Percentiles rank a stretch among this genome's conserved stretches.
phyloP scores from a whole-genome alignment of 768 basidiomycete species.

The Auricularia auricula-judae region DNA sequence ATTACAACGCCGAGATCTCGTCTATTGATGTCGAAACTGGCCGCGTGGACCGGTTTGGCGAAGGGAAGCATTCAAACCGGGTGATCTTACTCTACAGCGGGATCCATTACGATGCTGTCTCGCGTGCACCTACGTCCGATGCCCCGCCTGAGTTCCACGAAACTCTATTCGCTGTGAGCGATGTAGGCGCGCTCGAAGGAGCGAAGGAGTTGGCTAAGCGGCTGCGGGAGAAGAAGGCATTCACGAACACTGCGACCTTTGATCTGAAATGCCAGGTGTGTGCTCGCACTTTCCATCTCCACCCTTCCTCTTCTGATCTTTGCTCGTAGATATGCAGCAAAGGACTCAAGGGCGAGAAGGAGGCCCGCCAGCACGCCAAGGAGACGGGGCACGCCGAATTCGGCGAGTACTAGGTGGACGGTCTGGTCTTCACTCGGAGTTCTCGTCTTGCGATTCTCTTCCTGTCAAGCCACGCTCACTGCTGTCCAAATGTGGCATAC shows the following conservation, averaged over 20 bases:
- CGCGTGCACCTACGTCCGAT: slow-evolving; percentile 63
- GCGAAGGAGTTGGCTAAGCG: slow-evolving; percentile 61
- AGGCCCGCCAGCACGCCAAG: slow-evolving; percentile 77
- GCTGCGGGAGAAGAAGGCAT: slow-evolving; percentile 69
- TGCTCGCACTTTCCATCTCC: slow-evolving; percentile 12
- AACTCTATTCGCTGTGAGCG: slow-evolving; percentile 60
- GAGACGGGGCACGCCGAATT: slow-evolving; percentile 79
- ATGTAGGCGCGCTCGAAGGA: slow-evolving; percentile 40
- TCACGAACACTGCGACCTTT: slow-evolving; percentile 86
- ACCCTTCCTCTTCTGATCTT: not conserved
- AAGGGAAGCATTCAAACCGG: slow-evolving; percentile 29
- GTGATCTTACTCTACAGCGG: slow-evolving; percentile 87
- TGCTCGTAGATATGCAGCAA: slow-evolving; percentile 58
- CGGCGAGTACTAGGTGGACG: slow-evolving; percentile 52
- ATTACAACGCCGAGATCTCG: slow-evolving; percentile 78
- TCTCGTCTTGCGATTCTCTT: too few species aligned
- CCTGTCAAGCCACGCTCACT: too few species aligned
- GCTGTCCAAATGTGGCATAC: too few species aligned
- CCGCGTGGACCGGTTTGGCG: slow-evolving; percentile 70
- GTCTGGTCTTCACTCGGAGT: too few species aligned
- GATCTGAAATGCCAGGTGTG: slow-evolving; percentile 76
- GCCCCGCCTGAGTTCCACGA: slow-evolving; percentile 86
- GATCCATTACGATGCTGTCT: slow-evolving; percentile 91
- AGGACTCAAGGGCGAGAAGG: slow-evolving; percentile 90
- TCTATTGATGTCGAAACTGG: slow-evolving; percentile 90